Conservation (phyloP, 495 filamentous ascomycete genomes). For the Bathelium albidoporum region DNA sequence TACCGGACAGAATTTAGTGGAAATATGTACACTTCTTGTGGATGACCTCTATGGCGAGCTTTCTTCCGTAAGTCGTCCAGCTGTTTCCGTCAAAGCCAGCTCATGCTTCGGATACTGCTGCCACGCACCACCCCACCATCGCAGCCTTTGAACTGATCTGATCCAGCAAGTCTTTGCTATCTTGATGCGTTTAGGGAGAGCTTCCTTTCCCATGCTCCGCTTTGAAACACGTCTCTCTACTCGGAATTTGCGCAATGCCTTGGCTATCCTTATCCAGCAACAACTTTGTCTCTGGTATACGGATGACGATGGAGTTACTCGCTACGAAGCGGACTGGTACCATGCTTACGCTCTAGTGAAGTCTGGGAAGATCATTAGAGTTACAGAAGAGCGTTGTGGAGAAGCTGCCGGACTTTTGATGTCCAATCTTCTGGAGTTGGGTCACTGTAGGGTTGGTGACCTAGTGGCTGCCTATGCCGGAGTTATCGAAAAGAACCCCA, state of each 20-base stretch:
- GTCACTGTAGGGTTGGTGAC: constrained; percentile 64
- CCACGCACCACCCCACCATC: background rate
- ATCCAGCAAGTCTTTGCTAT: constrained; percentile 52
- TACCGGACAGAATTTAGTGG: constrained; percentile 34
- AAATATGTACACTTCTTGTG: constrained; percentile 84
- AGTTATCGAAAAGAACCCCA: constrained; percentile 13
- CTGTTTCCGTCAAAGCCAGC: background rate
- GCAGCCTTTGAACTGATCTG: background rate
- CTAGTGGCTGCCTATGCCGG: constrained; percentile 40
- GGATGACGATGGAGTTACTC: constrained; percentile 38
- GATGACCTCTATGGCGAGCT: constrained; percentile 82
- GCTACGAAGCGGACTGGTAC: constrained; percentile 68
- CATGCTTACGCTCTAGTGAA: constrained; percentile 71
- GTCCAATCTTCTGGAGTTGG: constrained; percentile 61
- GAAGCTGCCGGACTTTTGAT: constrained; percentile 58
- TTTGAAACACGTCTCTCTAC: constrained; percentile 56
- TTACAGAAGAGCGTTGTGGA: constrained; percentile 61
- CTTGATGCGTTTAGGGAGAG: constrained; percentile 66
- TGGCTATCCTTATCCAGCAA: constrained; percentile 78
- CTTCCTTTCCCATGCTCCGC: constrained; percentile 54
- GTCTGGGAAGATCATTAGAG: constrained; percentile 68
- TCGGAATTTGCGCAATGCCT: constrained; percentile 61
- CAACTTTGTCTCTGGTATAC: constrained; percentile 70
- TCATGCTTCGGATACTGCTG: background rate
- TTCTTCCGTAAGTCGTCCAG: constrained; percentile 58